Evolutionary conservation across 2,329 filamentous ascomycete genomes (phyloP), one percentile per base, ranked within the genome.

Genomic region (Penicillium sumatraense): DNA sequence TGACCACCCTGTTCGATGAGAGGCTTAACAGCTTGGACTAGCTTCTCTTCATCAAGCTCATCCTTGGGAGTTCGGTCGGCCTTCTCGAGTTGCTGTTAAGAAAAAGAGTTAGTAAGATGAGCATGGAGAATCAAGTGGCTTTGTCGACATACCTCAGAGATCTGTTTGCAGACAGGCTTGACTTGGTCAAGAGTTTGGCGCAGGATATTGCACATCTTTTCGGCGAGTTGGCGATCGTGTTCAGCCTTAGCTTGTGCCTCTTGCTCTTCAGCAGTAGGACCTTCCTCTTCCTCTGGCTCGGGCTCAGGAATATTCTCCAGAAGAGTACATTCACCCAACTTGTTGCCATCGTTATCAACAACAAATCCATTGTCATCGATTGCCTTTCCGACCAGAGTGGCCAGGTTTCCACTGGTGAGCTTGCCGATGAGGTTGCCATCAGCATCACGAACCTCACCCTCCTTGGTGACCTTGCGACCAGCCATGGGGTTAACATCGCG

Each of bases 21-120:
- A 1, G 93, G 93, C 75, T 89, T 90, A 66, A 96, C 91, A 54
- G 92, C 84, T 72, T 90, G 86, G 68, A 97, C 92, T 5, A 96
- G 85, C 64, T 90, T 84, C 68, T 97, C 91, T 72, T 97, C 93
- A 68, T 97, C 91, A 21, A 93, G 87, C 65, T 96, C 91, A 4
- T 96, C 90, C 75, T 91, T 89, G 40, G 89, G 88, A 24, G 89
- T 90, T 61, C 86, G 85, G 73, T 96, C 90, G 24, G 90, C 91
- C 52, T 81, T 82, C 65, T 96, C 90, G 66, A 96, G 89, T 76
- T 88, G 83, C 85, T 90, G 61, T 41, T 57, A 14, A 21, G 9
- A n/a, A 10, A 41, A 24, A 61, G 58, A 60, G 50, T 59, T 45
- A 57, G 48, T 50, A 45, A 33, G 8, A 11, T 3, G 26, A 20